A percentile compares a stretch with the other conserved stretches of the same genome.
phyloP scores from a whole-genome alignment of 305 asterid species.

The Rubia balearica region DNA sequence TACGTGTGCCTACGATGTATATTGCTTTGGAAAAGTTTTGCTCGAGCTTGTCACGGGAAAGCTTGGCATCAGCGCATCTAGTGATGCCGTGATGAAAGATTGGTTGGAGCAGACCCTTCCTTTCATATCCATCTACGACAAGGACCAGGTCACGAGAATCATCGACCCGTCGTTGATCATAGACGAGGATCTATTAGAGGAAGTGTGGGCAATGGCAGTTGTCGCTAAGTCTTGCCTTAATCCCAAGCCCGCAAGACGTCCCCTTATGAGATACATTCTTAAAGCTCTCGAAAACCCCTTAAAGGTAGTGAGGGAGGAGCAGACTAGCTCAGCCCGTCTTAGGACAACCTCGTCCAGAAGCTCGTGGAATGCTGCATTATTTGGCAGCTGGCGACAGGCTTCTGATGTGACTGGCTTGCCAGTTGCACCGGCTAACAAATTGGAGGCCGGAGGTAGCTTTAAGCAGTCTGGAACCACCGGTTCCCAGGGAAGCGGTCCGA shows the following conservation, averaged over 20 bases:
- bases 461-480: conserved; percentile 56
- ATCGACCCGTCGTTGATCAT: conserved; percentile 73
- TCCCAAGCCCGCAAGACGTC: conserved; percentile 74
- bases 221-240: conserved; percentile 86
- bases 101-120: conserved; percentile 63
- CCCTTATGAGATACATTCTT: conserved; percentile 75
- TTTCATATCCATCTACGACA: conserved; percentile 65
- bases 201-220: conserved; percentile 96
- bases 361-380: conserved; percentile 74
- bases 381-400: conserved; percentile 86
- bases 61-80: conserved; percentile 72
- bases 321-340: conserved; percentile 62
- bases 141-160: conserved; percentile 77
- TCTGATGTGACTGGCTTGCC: conserved; percentile 42
- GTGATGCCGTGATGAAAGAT: conserved; percentile 54
- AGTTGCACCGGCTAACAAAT: conserved; percentile 25
- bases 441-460: conserved; percentile 53
- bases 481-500: conserved; percentile 59
- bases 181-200: conserved; percentile 86
- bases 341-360: conserved; percentile 63
- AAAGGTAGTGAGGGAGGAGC: conserved; percentile 80
- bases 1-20: conserved; percentile 74
- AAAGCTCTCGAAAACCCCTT: conserved; percentile 86
- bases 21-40: conserved; percentile 84
- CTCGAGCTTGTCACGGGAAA: conserved; percentile 93